A percentile compares a stretch with the other conserved stretches of the same genome.
Conservation (phyloP, 1,139 yeast genomes). For the Yamadazyma blattariae region DNA sequence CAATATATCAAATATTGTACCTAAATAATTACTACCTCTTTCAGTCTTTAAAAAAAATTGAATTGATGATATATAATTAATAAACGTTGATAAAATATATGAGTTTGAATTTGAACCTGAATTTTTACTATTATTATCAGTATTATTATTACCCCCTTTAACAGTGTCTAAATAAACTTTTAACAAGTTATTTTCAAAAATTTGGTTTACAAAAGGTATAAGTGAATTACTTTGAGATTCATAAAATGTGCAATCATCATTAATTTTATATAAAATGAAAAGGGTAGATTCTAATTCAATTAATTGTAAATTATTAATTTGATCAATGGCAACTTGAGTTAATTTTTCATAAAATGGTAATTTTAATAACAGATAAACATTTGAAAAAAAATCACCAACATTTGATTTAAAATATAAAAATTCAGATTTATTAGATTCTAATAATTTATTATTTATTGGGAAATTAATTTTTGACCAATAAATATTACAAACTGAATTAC, state of each 20-base stretch:
- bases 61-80: conserved; percentile 52
- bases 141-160: too few relatives aligned
- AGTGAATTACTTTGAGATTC: conserved; percentile 24
- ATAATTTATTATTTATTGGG: conserved; percentile 11
- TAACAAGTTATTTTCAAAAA: conserved; percentile 25
- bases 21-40: conserved; percentile 37
- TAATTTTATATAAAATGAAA: conserved; percentile 55
- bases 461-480: conserved; percentile 62
- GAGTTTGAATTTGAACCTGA: conserved; percentile 3
- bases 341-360: conserved; percentile 51
- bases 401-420: conserved; percentile 68
- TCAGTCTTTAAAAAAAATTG: conserved; percentile 49
- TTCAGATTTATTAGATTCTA: conserved; percentile 33
- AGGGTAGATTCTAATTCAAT: conserved; percentile 66
- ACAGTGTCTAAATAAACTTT: not conserved
- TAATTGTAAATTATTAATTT: conserved; percentile 11
- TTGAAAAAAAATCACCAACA: conserved; percentile 73
- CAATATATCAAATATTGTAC: conserved; percentile 48
- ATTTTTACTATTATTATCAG: not conserved
- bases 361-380: conserved; percentile 64
- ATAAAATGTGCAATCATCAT: conserved; percentile 47
- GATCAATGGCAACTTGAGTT: conserved; percentile 36
- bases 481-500: conserved; percentile 45
- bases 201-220: conserved; percentile 22
- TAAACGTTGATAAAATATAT: conserved; percentile 35